Evolutionary conservation across 1,139 yeast genomes (phyloP), one percentile per base, ranked within the genome.

Genomic region (Yamadazyma jaroonii): DNA sequence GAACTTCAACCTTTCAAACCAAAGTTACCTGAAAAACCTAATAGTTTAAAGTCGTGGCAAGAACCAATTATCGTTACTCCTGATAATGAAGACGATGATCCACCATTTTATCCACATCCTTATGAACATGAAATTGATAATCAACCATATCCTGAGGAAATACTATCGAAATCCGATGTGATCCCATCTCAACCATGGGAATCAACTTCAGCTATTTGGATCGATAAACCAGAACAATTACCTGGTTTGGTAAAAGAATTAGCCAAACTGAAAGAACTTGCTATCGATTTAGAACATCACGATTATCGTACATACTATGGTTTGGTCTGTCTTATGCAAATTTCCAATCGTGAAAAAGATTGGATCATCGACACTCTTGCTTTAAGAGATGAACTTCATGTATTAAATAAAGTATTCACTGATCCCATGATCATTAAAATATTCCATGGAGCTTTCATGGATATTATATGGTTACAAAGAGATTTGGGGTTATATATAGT

Each of bases 231-330:
- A 1, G 80, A 73, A 12, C 64, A 67, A 25, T 59, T 92, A 27
- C 51, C 63, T 0, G 57, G 56, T 5, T 77, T 94, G 84, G 51
- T 88, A 2, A 53, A 62, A 0, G 74, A 69, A 9, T 67, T 94
- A 36, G 58, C 61, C 34, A 52, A 57, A 2, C 72, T 72, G 44
- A 61, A 68, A 1, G 96, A 80, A 45, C 77, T 94, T 30, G 98
- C 98, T 0, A 84, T 94, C n/a, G 99, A 94, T 70, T 74, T 94
- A 47, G 99, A 94, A 56, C 98, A 94, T 60, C 98, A 94, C 56
- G 97, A 90, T 53, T 85, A 77, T 56, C 73, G 97, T 59, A 74
- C 96, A 0, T 94, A 86, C 52, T 82, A 84, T 50, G 99, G 99
- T 34, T 66, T 94, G 35, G 95, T 90, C 1, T 89, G 94, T 59